A percentile compares a stretch with the other conserved stretches of the same genome.
Evolutionary conservation across 2,329 filamentous ascomycete genomes (phyloP).

Genomic region (Knoxdaviesia proteae): DNA sequence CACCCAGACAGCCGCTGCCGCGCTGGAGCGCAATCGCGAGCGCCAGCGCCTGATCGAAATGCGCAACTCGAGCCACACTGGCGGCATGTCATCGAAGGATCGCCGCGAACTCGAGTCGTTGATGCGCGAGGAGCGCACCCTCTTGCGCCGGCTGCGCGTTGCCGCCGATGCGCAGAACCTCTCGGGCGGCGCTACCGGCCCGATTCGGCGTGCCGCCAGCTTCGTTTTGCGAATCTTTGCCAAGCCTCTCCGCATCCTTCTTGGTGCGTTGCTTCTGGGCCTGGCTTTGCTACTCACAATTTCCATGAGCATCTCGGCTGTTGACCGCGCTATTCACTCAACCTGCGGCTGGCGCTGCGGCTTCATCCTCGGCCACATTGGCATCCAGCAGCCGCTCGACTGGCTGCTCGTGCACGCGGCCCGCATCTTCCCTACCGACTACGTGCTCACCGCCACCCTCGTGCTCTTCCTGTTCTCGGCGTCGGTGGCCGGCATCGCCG

Average conservation of each 20-base stretch:
- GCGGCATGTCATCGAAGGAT: conserved; percentile 64
- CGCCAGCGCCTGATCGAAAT: conserved; percentile 80
- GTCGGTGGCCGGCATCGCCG: conserved; percentile 68
- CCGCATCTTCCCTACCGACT: conserved; percentile 77
- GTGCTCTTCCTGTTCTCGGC: conserved; percentile 76
- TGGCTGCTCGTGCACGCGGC: conserved; percentile 68
- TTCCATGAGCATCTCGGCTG: conserved; percentile 85
- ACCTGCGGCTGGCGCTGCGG: conserved; percentile 79
- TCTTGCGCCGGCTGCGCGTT: conserved; percentile 73
- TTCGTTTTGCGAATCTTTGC: conserved; percentile 57
- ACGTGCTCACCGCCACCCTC: conserved; percentile 68
- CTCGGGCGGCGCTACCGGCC: conserved; percentile 21
- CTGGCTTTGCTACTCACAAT: conserved; percentile 60
- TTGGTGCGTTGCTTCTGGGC: conserved; percentile 58
- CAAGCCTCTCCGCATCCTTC: conserved; percentile 70
- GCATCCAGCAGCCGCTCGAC: conserved; percentile 90
- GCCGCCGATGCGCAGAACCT: conserved; percentile 48
- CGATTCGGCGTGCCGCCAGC: conserved; percentile 35
- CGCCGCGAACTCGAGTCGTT: conserved; percentile 73
- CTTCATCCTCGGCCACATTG: conserved; percentile 70
- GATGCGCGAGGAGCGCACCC: conserved; percentile 73
- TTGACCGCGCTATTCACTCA: conserved; percentile 93
- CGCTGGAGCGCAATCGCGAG: conserved; percentile 74
- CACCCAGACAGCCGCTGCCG: conserved; percentile 54
- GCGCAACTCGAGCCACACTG: conserved; percentile 56